A percentile compares a stretch with the other conserved stretches of the same genome.
These are phyloP conservation scores for Phanerochaete sordida DNA, from an alignment of 768 basidiomycete species.

Conservation along the genomic window DNA sequence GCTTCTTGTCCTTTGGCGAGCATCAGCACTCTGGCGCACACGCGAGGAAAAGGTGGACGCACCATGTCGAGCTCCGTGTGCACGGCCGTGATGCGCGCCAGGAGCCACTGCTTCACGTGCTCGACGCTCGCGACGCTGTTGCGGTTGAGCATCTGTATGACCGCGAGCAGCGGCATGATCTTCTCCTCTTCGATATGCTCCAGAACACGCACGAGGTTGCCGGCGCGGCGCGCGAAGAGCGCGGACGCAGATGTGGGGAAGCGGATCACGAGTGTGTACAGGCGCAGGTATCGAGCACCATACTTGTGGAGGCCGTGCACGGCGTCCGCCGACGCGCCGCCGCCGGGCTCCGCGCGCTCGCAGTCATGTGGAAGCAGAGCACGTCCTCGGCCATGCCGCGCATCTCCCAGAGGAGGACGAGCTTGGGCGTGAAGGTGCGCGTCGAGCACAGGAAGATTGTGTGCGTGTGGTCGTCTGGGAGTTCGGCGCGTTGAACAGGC, in stretches of 20 bases:
- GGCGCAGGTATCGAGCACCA: slow-evolving; percentile 62
- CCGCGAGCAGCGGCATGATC: slow-evolving; percentile 86
- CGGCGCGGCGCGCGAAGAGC: slow-evolving; percentile 65
- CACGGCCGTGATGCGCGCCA: slow-evolving; percentile 70
- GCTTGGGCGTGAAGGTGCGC: slow-evolving; percentile 73
- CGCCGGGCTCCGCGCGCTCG: slow-evolving; percentile 44
- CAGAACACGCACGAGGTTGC: slow-evolving; percentile 68
- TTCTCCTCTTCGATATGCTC: slow-evolving; percentile 75
- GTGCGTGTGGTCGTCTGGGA: slow-evolving; percentile 87
- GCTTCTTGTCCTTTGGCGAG: slow-evolving; percentile 65
- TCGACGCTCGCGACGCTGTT: slow-evolving; percentile 92
- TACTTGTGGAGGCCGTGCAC: slow-evolving; percentile 73
- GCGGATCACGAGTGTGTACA: slow-evolving; percentile 85
- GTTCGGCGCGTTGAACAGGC: slow-evolving; percentile 48
- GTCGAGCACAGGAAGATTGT: slow-evolving; percentile 94
- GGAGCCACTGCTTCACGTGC: slow-evolving; percentile 87
- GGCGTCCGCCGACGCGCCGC: slow-evolving; percentile 48
- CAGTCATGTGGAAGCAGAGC: slow-evolving; percentile 87
- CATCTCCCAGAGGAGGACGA: slow-evolving; percentile 89
- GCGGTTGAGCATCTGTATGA: slow-evolving; percentile 84
- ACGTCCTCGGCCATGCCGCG: slow-evolving; percentile 97
- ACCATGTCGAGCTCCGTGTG: slow-evolving; percentile 79
- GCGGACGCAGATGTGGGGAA: slow-evolving; percentile 84
- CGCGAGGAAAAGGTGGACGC: slow-evolving; percentile 25
- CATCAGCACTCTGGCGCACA: background rate